Percentiles rank a stretch among this genome's conserved stretches.
Evolutionary conservation across 2,329 filamentous ascomycete genomes (phyloP).

Genomic region (Chaetomiaceae sp.): DNA sequence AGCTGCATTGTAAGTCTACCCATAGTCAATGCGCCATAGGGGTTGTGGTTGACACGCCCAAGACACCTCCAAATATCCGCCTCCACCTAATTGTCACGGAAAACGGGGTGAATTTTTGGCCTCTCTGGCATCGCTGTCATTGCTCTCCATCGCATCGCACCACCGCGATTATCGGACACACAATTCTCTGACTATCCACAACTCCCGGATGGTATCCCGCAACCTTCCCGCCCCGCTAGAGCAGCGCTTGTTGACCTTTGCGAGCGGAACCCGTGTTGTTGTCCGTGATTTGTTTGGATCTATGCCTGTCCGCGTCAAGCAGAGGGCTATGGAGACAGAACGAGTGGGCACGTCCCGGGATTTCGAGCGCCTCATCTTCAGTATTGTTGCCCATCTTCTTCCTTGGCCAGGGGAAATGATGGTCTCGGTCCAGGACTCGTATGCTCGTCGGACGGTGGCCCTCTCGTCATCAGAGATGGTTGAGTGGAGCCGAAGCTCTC

Average conservation of each 20-base stretch:
- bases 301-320: constrained; percentile 86
- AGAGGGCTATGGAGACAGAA: constrained; percentile 56
- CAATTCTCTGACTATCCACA: constrained; percentile 66
- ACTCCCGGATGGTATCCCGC: constrained; percentile 61
- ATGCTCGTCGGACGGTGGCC: constrained; percentile 35
- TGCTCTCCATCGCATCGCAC: constrained; percentile 72
- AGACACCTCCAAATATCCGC: constrained; percentile 75
- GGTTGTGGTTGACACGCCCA: constrained; percentile 14
- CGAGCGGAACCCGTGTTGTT: constrained; percentile 69
- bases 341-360: constrained; percentile 52
- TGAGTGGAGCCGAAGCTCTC: background rate
- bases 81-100: constrained; percentile 53
- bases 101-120: constrained; percentile 70
- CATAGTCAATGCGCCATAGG: background rate
- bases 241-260: constrained; percentile 50
- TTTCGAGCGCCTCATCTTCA: constrained; percentile 59
- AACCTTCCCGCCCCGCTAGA: constrained; percentile 57
- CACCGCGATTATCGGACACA: constrained; percentile 56
- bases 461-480: constrained; percentile 31
- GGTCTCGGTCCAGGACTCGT: constrained; percentile 54
- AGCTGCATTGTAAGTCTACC: constrained; percentile 59
- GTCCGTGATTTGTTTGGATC: constrained; percentile 82
- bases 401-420: constrained; percentile 58
- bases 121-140: constrained; percentile 68
- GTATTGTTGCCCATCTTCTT: constrained; percentile 62